Base-by-base conservation (phyloP, 2,329 filamentous ascomycete genomes). In the Arthrobotrys pseudoclavata region DNA sequence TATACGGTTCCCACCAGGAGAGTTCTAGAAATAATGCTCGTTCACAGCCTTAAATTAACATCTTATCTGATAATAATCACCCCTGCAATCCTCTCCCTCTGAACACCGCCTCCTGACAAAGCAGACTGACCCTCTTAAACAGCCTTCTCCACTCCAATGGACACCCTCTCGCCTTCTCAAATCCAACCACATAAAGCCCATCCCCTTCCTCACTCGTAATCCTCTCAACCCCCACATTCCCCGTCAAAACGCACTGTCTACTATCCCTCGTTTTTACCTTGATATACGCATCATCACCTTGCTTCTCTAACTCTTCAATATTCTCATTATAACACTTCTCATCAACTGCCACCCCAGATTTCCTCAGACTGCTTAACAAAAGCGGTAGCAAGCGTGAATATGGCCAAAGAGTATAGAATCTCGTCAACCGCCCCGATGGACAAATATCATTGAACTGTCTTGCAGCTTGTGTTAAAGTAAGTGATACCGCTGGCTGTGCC, bases 71-170 rank as follows among this genome's bases (percentile, higher is more conserved):
- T 10, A 34, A 9, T 40, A 18, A 53, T 66, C 48, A 76, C 22
- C 70, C 82, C n/a, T n/a, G n/a, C 82, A 79, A 80, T 76, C 74
- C 88, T 85, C 55, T 52, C 3, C 88, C 88, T 80, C 87, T 87
- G 83, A 90, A 92, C 52, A 98, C 91, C 7, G 90, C 93, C 82
- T 97, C 93, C 82, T 92, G 92, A 85, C 94, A 96, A 76, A 95
- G 86, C 79, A 96, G 87, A 31, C 92, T 92, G n/a, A 97, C 89
- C 84, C 93, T 94, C 85, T 99, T 99, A 87, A 99, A 99, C 83
- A 99, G 93, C 37, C 96, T 87, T 77, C 96, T 89, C 96, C 96
- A 99, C 85, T 98, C 95, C 61, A 99, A 85, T 4, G 96, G 96
- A 85, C 99, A 96, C 4, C 96, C 96, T 85, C 97, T 97, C 67